A percentile compares a stretch with the other conserved stretches of the same genome.
phyloP scores from a whole-genome alignment of 805 yeast genomes.

The Saccharomycopsis sp. region DNA sequence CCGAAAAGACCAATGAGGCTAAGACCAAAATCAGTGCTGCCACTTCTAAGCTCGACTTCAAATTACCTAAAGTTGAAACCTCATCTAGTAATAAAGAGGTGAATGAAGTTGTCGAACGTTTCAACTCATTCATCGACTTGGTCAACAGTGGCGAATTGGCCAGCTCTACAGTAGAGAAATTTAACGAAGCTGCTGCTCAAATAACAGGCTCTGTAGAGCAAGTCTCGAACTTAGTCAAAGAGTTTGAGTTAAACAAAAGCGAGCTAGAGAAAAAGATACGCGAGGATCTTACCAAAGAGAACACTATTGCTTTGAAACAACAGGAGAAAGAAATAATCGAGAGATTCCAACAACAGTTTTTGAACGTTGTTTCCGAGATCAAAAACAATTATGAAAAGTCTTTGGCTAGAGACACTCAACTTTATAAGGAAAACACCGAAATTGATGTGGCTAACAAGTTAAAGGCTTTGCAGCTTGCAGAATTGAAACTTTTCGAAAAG shows the following conservation, averaged over 20 bases:
- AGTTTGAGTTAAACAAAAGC: conserved; percentile 10
- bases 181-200: conserved; percentile 22
- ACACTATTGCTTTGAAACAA: conserved; percentile 5
- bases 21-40: conserved; percentile 6
- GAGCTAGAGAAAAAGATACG: conserved; percentile 12
- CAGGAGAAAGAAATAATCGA: conserved; percentile 19
- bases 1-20: conserved; percentile 14
- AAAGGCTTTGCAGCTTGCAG: conserved; percentile 57
- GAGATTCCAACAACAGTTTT: conserved; percentile 33
- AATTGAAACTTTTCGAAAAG: conserved; percentile 59
- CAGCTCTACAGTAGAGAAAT: conserved; percentile 6
- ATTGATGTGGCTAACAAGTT: conserved; percentile 72
- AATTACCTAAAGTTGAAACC: conserved; percentile 29
- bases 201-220: conserved; percentile 23
- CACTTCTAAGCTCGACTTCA: conserved; percentile 14
- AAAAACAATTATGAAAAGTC: conserved; percentile 52
- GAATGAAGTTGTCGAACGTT: conserved; percentile 23
- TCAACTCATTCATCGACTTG: conserved; percentile 23
- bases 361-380: conserved; percentile 52
- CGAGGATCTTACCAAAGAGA: conserved; percentile 21
- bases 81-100: conserved; percentile 27
- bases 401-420: conserved; percentile 57
- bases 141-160: conserved; percentile 24
- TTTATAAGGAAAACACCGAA: conserved; percentile 56
- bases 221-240: conserved; percentile 22